A percentile compares a stretch with the other conserved stretches of the same genome.
Evolutionary conservation across 345 rosid genomes (phyloP).

Genomic region (Gossypium stocksii): DNA sequence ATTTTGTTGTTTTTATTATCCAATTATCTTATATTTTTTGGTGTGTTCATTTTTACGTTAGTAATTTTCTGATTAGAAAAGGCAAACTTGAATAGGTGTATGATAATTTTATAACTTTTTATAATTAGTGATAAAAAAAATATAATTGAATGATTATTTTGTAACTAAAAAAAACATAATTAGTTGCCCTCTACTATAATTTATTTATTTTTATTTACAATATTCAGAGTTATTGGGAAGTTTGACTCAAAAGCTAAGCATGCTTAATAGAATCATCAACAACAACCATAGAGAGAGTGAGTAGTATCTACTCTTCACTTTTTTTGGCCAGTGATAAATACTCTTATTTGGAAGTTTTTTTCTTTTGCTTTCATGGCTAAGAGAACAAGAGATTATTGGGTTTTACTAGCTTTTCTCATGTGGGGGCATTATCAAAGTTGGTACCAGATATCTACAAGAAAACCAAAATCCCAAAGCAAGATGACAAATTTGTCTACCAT

Average conservation of each 20-base stretch:
- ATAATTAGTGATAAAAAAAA: too few species aligned
- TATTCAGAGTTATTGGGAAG: too few species aligned
- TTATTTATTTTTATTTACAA: too few species aligned
- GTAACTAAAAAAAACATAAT: too few species aligned
- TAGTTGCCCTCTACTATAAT: too few species aligned
- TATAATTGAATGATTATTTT: too few species aligned
- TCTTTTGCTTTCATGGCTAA: not conserved
- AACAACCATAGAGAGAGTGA: not conserved
- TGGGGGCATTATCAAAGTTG: not conserved
- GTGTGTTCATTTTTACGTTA: too few species aligned
- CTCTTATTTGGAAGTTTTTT: not conserved
- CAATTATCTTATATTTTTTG: too few species aligned
- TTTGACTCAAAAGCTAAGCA: not conserved
- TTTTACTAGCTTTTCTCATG: not conserved
- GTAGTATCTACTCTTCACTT: not conserved
- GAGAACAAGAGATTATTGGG: not conserved
- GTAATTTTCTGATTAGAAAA: fast-evolving
- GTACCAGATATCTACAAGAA: not conserved
- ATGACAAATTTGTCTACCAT: conserved; percentile 4
- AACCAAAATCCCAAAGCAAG: conserved; percentile 4
- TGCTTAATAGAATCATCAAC: not conserved
- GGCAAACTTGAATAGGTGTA: too few species aligned
- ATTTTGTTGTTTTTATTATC: fast-evolving
- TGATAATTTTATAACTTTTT: too few species aligned
- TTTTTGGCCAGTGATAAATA: not conserved